Percentiles rank a stretch among this genome's conserved stretches.
These are phyloP conservation scores for Circinella minor DNA, from an alignment of 371 early-diverging fungal species.

Conservation along the genomic window DNA sequence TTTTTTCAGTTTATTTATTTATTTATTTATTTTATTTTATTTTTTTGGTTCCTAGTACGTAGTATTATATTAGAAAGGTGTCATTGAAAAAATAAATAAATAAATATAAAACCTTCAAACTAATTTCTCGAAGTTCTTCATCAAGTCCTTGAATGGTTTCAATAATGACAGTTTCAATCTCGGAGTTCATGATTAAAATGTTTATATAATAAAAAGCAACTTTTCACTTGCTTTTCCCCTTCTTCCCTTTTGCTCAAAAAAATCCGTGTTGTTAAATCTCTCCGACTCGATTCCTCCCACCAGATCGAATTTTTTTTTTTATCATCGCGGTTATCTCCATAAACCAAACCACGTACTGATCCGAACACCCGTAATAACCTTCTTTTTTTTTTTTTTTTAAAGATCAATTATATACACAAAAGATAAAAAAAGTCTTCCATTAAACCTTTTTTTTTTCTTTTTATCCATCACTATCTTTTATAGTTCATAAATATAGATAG, in stretches of 20 bases:
- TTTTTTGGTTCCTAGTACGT: no score
- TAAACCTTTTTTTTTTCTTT: no score
- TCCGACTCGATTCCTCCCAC: neutral
- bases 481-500: no score
- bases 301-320: neutral
- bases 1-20: neutral
- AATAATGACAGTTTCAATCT: slow-evolving; percentile 31
- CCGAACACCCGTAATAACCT: neutral
- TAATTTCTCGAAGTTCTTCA: slow-evolving; percentile 52
- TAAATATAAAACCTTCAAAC: slow-evolving; percentile 41
- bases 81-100: no score
- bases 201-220: no score
- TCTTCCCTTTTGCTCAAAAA: neutral
- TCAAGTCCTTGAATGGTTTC: slow-evolving; percentile 49
- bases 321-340: slow-evolving; percentile 8
- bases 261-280: no score
- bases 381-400: no score
- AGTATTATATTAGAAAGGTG: neutral
- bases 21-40: no score
- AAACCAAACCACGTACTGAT: neutral
- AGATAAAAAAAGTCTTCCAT: no score
- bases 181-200: slow-evolving; percentile 1
- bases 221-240: neutral
- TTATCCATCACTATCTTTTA: no score
- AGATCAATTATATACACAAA: no score